Evolutionary conservation across 2,329 filamentous ascomycete genomes (phyloP), one percentile per base, ranked within the genome.

Genomic region (Ceratocystis cubensis): DNA sequence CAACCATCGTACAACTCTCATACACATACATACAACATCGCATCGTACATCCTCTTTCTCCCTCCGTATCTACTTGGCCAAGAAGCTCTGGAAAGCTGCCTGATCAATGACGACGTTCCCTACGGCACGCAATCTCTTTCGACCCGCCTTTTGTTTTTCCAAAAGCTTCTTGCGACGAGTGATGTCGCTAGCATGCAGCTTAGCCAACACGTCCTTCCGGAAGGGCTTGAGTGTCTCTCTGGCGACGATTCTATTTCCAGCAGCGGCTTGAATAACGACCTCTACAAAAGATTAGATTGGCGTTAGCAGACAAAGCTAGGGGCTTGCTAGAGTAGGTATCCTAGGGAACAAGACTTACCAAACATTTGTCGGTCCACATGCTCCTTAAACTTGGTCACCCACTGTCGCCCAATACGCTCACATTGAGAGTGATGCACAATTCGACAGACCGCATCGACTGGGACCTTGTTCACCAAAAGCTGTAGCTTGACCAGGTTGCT

Each of bases 291-390:
- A 17, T 7, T 17, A 15, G n/a, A 20, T 3, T 17, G 2, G n/a
- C n/a, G 37, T 68, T 10, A 37, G 44, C 41, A 45, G 7, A n/a
- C 63, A 30, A 44, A 46, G 69, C 61, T 22, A 61, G 5, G 20
- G 13, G 28, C 5, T 2, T 53, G 22, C 66, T 33, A 66, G 17
- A 61, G 1, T 17, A 56, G 20, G 30, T 10, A 15, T 25, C 4
- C 5, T 10, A 53, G 13, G 2, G 8, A 53, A 30, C 0, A 57
- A 20, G 67, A 70, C 76, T 64, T 70, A 80, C 79, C 79, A 74
- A 96, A 99, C 86, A 97, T 94, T 75, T 99, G 94, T 20, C 94
- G 81, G 72, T 96, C 89, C 22, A 99, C 93, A 72, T 97, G 93
- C 75, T 96, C 87, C 73, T 96, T 97, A 80, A 99, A 97, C 75